A percentile compares a stretch with the other conserved stretches of the same genome.
phyloP scores from a whole-genome alignment of 306 rosid species.

The Ceratonia siliqua region DNA sequence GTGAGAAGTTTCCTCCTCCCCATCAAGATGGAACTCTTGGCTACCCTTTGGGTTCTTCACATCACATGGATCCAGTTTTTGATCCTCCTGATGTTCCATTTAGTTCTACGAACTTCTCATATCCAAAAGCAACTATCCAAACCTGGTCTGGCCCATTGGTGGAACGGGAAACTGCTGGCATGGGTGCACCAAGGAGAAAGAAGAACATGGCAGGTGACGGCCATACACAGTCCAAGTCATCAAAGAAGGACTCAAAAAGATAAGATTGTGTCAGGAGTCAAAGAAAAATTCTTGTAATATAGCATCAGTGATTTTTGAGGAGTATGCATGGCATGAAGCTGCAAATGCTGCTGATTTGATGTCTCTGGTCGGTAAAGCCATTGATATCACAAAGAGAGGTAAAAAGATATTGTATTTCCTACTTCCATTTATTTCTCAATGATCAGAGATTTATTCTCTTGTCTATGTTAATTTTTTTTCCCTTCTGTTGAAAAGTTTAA shows the following conservation, averaged over 20 bases:
- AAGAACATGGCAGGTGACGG: constrained; percentile 67
- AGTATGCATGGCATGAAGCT: constrained; percentile 48
- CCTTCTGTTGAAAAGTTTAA: constrained; percentile 35
- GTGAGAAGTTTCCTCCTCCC: constrained; percentile 99
- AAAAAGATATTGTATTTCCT: constrained; percentile 50
- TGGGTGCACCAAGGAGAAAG: constrained; percentile 77
- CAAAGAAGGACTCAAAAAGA: constrained; percentile 54
- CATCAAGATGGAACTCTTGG: constrained; percentile 98
- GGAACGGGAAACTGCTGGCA: constrained; percentile 60
- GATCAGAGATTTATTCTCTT: constrained; percentile 50
- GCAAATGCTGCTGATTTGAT: constrained; percentile 54
- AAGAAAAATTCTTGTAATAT: constrained; percentile 39
- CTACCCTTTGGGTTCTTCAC: constrained; percentile 83
- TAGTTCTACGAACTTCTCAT: constrained; percentile 80
- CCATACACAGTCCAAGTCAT: constrained; percentile 58
- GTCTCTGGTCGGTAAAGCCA: constrained; percentile 48
- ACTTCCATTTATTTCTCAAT: constrained; percentile 51
- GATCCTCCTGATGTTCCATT: constrained; percentile 93
- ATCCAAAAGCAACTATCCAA: constrained; percentile 71
- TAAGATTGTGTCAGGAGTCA: constrained; percentile 36
- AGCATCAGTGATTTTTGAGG: constrained; percentile 49
- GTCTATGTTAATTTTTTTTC: constrained; percentile 59
- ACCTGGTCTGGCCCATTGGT: constrained; percentile 98
- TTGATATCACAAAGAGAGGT: constrained; percentile 57
- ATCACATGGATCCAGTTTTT: constrained; percentile 81